Evolutionary conservation across 169 alveolate species (phyloP), one percentile per base, ranked within the genome.

Genomic region (Hepatocystis sp.): DNA sequence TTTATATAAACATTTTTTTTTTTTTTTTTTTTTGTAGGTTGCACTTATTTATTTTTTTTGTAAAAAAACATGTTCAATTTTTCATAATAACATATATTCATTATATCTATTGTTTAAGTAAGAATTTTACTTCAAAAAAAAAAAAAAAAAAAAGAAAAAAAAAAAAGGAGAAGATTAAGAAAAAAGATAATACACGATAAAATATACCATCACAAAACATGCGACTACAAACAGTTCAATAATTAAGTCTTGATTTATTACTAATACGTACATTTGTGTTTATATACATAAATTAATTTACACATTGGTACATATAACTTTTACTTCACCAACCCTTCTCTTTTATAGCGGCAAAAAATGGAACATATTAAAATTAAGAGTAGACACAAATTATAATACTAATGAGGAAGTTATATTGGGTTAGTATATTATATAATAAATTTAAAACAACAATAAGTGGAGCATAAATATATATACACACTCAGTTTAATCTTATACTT

Each of bases 331-430:
- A n/a, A n/a, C n/a, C 0, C 19, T 34, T 13, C 25, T 30, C 32
- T n/a, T 23, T 8, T 71, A n/a, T 34, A 71, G 86, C 44, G 86
- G 86, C 40, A 71, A 71, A 56, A 71, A 71, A 71, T 71, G 86
- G 86, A 71, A 71, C 28, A 44, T 71, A 39, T 13, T 71, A 21
- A 71, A 71, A 15, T 36, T 58, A 3, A 60, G 86, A 5, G 86
- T 71, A 32, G 86, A 71, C 64, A 71, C 86, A 23, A 71, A 71
- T 25, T 71, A 71, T 13, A 56, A 71, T 30, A 55, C 86, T 15
- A 71, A 56, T 44, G 71, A 71, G 34, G 86, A 71, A 47, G 86
- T 71, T 28, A 55, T 71, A 28, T 53, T 71, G 5, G 86, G 86
- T 68, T 8, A 52, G 10, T 52, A 7, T 8, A 19, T 11, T 47